Percentiles rank a stretch among this genome's conserved stretches.
These are phyloP conservation scores for Coemansia sp. DNA, from an alignment of 192 early-diverging fungal genomes.

Conservation along the genomic window DNA sequence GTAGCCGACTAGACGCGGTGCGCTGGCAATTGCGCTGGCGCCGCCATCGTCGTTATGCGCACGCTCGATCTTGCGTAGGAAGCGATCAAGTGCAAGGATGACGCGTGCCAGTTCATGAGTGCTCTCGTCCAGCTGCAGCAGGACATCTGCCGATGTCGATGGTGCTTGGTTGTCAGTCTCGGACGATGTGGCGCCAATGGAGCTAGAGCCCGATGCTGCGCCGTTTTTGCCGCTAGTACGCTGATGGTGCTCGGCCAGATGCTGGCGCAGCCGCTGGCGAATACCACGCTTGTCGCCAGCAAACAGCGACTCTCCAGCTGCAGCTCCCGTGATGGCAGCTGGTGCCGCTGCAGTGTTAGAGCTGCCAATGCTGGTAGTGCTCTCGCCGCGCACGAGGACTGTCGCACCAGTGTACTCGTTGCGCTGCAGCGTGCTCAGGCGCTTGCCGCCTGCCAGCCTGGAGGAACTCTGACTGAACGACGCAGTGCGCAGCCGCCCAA, in stretches of 20 bases:
- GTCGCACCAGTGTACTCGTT: constrained; percentile 52
- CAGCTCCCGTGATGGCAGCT: neutral
- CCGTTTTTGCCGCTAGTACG: constrained; percentile 20
- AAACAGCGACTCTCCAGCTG: constrained; percentile 41
- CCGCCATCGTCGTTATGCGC: constrained; percentile 9
- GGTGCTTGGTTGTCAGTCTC: neutral
- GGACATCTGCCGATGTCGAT: constrained; percentile 28
- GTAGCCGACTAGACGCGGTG: constrained; percentile 42
- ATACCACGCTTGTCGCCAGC: constrained; percentile 45
- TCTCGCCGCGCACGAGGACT: constrained; percentile 35
- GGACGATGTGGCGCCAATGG: constrained; percentile 2
- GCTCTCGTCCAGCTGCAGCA: constrained; percentile 50
- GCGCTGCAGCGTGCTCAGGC: constrained; percentile 47
- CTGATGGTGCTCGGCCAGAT: constrained; percentile 52
- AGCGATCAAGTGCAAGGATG: constrained; percentile 48
- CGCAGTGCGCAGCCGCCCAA: constrained; percentile 19
- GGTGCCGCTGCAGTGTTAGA: neutral
- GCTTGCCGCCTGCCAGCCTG: constrained; percentile 7
- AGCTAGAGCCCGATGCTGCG: neutral
- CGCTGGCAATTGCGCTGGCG: neutral
- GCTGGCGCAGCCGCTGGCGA: constrained; percentile 53
- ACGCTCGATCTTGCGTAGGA: constrained; percentile 48
- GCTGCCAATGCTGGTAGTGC: constrained; percentile 6
- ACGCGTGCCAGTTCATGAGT: constrained; percentile 51
- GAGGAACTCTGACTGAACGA: constrained; percentile 13